A percentile compares a stretch with the other conserved stretches of the same genome.
phyloP scores from a whole-genome alignment of 306 rosid species.

The Pterocarpus santalinus region DNA sequence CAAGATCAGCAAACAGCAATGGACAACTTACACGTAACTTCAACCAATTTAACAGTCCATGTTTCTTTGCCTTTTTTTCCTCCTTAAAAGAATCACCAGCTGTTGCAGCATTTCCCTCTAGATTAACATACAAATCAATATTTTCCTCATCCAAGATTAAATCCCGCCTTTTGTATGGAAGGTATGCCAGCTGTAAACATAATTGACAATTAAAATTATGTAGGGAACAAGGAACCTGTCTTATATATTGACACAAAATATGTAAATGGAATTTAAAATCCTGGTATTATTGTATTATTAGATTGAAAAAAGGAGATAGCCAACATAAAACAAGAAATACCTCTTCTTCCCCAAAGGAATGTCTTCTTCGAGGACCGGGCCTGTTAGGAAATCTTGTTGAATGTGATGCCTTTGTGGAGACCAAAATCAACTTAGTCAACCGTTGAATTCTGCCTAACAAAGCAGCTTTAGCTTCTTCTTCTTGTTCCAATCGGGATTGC shows the following conservation, averaged over 20 bases:
- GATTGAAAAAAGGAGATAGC: conserved; percentile 5
- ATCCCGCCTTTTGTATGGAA: conserved; percentile 95
- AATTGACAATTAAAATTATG: conserved; percentile 42
- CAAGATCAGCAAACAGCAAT: conserved; percentile 24
- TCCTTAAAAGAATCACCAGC: conserved; percentile 71
- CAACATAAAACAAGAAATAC: conserved; percentile 45
- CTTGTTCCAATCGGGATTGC: conserved; percentile 97
- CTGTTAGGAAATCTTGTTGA: conserved; percentile 77
- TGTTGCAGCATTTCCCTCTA: conserved; percentile 74
- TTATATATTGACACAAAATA: not conserved
- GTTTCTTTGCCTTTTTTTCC: conserved; percentile 89
- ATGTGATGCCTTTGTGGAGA: conserved; percentile 83
- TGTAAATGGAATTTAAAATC: conserved; percentile 20
- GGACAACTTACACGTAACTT: conserved; percentile 79
- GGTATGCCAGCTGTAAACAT: conserved; percentile 89
- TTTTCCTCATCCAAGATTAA: conserved; percentile 89
- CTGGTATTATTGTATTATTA: conserved; percentile 6
- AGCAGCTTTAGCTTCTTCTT: conserved; percentile 98
- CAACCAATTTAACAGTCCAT: conserved; percentile 95
- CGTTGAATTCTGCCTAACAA: conserved; percentile 94
- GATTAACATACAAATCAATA: conserved; percentile 75
- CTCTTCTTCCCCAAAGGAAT: conserved; percentile 93
- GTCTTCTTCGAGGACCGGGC: conserved; percentile 82
- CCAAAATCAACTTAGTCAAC: conserved; percentile 95
- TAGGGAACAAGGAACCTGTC: conserved; percentile 5